Conservation (phyloP, 2,329 filamentous ascomycete genomes). For the Aspergillus neotritici region DNA sequence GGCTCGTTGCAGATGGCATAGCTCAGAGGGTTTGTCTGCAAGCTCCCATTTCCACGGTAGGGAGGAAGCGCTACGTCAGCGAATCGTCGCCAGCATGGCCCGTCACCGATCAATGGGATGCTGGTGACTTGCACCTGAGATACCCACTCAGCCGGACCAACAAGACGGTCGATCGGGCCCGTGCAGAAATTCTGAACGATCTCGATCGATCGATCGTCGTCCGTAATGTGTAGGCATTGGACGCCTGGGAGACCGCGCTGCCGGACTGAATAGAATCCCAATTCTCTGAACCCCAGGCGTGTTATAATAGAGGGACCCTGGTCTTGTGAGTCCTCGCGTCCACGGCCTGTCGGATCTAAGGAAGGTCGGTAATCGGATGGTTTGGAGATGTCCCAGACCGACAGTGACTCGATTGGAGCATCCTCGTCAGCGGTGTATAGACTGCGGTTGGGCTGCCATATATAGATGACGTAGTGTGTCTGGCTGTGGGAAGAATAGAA, state of each 20-base stretch:
- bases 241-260: constrained; percentile 50
- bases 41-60: constrained; percentile 38
- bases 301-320: constrained; percentile 43
- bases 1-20: constrained; percentile 16
- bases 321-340: constrained; percentile 29
- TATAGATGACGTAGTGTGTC: constrained; percentile 57
- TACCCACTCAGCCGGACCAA: constrained; percentile 34
- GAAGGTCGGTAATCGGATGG: constrained; percentile 48
- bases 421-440: constrained; percentile 50
- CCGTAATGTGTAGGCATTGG: constrained; percentile 48
- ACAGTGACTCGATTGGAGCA: constrained; percentile 53
- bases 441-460: constrained; percentile 56
- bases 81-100: constrained; percentile 48
- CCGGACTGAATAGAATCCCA: constrained; percentile 50
- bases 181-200: constrained; percentile 53
- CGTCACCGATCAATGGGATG: constrained; percentile 49
- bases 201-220: constrained; percentile 45
- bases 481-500: constrained; percentile 58
- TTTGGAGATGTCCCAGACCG: constrained; percentile 55
- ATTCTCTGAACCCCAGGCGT: constrained; percentile 47
- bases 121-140: constrained; percentile 47
- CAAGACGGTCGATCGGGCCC: constrained; percentile 46
- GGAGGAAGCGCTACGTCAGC: constrained; percentile 43
- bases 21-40: constrained; percentile 29
- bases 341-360: constrained; percentile 42